Evolutionary conservation across 1,284 basidiomycete species (phyloP), one percentile per base, ranked within the genome.

Genomic region (Papiliotrema nemorosa): DNA sequence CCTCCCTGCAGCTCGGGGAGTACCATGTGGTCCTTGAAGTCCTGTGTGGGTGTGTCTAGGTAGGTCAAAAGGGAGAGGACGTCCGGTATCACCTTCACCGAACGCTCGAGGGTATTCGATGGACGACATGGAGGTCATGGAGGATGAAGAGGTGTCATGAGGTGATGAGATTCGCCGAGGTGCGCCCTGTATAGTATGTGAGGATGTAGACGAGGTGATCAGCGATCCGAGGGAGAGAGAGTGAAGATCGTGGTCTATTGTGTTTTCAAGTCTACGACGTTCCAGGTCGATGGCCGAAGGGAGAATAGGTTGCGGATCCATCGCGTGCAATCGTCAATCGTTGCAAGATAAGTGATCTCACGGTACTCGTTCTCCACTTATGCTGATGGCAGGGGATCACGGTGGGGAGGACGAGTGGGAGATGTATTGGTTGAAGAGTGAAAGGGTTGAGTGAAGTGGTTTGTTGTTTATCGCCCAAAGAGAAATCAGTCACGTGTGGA

Each of bases 161-260:
- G 39, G 13, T n/a, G 25, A 13, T 37, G 4, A 26, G 45, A 22
- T 18, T n/a, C 16, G 16, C 18, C 43, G 27, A 33, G 43, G 26
- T 13, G n/a, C 16, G 43, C 27, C 16, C 25, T 16, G 29, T 6
- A 33, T 26, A 12, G 21, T 9, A 12, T 27, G 22, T 16, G 50
- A 43, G n/a, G 50, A 52, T 4, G 31, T 26, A 18, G 59, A 44
- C 20, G 58, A 51, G n/a, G 62, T 59, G 18, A 52, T 44, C 29
- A 69, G 35, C 16, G 63, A 59, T 39, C 56, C 47, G 31, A 70
- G 51, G 2, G 71, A 70, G 18, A 74, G 55, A 20, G 69, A 70
- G 26, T 62, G 58, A 10, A 76, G 62, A 50, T 72, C 68, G 18
- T 65, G 58, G 53, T 74, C 72, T 20, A 76, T 62, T 6, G 70